Evolutionary conservation across 805 yeast genomes (phyloP), one percentile per base, ranked within the genome.

Genomic region (Isabelozyma gotoi): DNA sequence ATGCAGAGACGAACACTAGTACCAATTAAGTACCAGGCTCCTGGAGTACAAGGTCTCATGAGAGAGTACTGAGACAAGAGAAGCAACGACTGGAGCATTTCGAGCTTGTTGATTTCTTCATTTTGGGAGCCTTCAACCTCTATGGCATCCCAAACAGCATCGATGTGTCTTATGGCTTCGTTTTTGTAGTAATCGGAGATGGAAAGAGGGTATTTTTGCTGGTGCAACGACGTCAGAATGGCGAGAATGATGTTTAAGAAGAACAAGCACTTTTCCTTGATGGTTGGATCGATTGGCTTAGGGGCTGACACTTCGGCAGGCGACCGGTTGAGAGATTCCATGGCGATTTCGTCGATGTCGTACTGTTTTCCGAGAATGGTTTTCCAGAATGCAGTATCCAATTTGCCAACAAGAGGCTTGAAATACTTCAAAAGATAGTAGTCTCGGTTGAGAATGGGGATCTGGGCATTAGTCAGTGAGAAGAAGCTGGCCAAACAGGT

Each of bases 11-110:
- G 27, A 8, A 44, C 42, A 33, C 50, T 39, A 3, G 50, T 51
- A 3, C 56, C 57, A 17, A 51, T 40, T 16, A 47, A 27, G 38
- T 51, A 53, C 57, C 56, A 51, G 7, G 54, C 52, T 8, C 56
- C 54, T 3, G 54, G 56, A n/a, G 47, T 38, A 6, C 48, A 43
- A 1, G 54, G 55, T 29, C 57, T 36, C 57, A 53, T 51, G 24
- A 51, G 32, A 5, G 57, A 51, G 40, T 49, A 51, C 27, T 46
- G 53, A 1, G 55, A 41, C 27, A 53, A 42, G n/a, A 53, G 40
- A 15, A 51, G 36, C n/a, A 51, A 36, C 17, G 51, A 39, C 36
- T 51, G 57, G 11, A 51, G 33, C 42, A 49, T 46, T 39, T 53
- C 57, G 6, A 51, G 42, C 17, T 42, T 44, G 11, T 34, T 20